These are phyloP conservation scores for Akanthomyces muscarius DNA, from an alignment of 2,329 filamentous ascomycete species.

Conservation along the genomic window DNA sequence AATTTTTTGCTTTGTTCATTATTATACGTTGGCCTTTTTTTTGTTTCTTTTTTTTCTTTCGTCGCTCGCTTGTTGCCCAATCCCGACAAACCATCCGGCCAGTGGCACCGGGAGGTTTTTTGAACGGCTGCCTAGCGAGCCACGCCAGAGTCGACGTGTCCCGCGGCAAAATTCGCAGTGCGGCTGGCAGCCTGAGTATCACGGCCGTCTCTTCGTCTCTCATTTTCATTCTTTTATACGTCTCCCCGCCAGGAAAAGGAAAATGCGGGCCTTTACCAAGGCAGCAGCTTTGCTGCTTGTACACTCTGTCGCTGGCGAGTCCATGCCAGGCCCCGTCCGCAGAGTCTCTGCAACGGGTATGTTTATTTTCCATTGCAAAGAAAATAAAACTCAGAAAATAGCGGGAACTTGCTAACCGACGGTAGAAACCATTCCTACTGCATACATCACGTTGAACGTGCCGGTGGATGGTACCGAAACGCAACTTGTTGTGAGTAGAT, in stretches of 20 bases:
- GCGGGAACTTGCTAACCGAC: neutral
- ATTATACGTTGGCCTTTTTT: neutral
- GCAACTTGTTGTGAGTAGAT: conserved; percentile 24
- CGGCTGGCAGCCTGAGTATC: neutral
- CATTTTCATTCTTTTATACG: neutral
- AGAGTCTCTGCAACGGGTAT: conserved; percentile 7
- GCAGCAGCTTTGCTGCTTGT: conserved; percentile 27
- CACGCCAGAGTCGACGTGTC: neutral
- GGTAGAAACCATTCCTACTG: conserved; percentile 23
- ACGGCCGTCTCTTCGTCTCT: neutral
- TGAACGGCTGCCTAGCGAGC: neutral
- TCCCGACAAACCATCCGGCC: neutral
- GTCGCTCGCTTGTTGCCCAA: neutral
- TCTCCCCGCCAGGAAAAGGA: neutral
- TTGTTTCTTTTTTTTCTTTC: neutral
- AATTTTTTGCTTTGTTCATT: no score
- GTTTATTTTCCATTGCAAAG: neutral
- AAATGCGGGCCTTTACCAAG: conserved; percentile 29
- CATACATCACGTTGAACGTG: conserved; percentile 25
- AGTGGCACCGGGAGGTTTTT: neutral
- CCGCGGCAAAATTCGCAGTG: neutral
- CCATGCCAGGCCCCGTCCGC: neutral
- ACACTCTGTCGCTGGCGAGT: conserved; percentile 6
- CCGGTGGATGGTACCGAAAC: conserved; percentile 19
- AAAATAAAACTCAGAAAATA: neutral